Evolutionary conservation across 2,329 filamentous ascomycete genomes (phyloP).

Genomic region (Escovopsis sp.): DNA sequence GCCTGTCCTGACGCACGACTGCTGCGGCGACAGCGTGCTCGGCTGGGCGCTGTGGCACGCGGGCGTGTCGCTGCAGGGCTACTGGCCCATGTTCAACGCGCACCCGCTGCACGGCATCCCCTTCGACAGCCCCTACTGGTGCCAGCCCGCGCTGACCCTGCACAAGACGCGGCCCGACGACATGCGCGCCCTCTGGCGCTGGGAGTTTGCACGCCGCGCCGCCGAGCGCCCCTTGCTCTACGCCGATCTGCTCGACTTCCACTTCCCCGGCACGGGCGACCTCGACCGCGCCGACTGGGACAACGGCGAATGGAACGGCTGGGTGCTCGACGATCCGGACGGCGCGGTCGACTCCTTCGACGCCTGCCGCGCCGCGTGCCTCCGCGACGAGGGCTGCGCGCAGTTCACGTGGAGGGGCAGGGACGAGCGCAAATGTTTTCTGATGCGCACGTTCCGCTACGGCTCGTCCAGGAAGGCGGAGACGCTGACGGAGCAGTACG

Average conservation of each 20-base stretch:
- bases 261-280: conserved; percentile 19
- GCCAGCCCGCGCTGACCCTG: conserved; percentile 32
- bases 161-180: conserved; percentile 31
- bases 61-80: conserved; percentile 28
- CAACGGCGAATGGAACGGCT: conserved; percentile 17
- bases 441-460: conserved; percentile 14
- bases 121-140: conserved; percentile 31
- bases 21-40: conserved; percentile 36
- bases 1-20: conserved; percentile 27
- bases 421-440: conserved; percentile 15
- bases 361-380: conserved; percentile 14
- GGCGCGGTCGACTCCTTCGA: conserved; percentile 12
- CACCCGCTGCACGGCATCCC: conserved; percentile 34
- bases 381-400: conserved; percentile 11
- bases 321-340: conserved; percentile 11
- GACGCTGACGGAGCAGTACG: conserved; percentile 9
- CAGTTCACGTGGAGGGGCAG: conserved; percentile 18
- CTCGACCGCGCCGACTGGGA: conserved; percentile 17
- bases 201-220: conserved; percentile 20
- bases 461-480: conserved; percentile 11
- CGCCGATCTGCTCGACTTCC: conserved; percentile 21
- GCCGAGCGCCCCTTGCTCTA: conserved; percentile 21
- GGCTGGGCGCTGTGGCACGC: conserved; percentile 30
- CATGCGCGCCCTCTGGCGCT: conserved; percentile 33
- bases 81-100: conserved; percentile 34